Base-by-base conservation (phyloP, 1,284 basidiomycete genomes). In the Cryptococcus hybrid region DNA sequence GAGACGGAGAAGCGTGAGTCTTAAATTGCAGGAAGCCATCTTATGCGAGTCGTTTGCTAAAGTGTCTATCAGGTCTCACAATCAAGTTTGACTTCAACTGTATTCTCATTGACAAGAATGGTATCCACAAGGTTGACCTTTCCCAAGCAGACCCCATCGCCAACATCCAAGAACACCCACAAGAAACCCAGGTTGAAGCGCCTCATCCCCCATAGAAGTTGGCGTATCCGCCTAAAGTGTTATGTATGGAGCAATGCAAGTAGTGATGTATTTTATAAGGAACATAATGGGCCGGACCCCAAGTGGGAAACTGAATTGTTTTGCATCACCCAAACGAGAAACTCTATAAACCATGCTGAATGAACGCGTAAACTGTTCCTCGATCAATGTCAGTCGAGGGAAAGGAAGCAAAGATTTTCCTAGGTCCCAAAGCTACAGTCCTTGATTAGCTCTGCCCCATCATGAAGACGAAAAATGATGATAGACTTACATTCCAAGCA, bases 81-180 rank as follows among this genome's bases (percentile, higher is more conserved):
- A 86, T 96, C 55, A 86, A 86, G 59, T 87, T 92, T 38, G 86
- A 82, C 64, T 96, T 91, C 80, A 92, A 88, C 76, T 87, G 93
- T 64, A 92, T 92, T 75, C 82, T 97, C 18, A 89, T 96, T 47
- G 92, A 96, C 80, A 90, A 88, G 76, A 86, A 94, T 70, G 94
- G 94, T 52, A 83, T 90, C 13, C 83, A 90, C 59, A 85, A 88
- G 66, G 80, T 95, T 55, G 85, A 89, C 66, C 66, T 76, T 42
- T 54, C 55, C 30, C 45, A 61, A 15, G 57, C 63, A 30, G 66
- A 75, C 62, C 74, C 74, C 39, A 64, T 75, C 46, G 63, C 59
- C n/a, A 62, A 61, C 7, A 51, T 74, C 40, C 67, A 70, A 54
- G 55, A 59, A 11, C 56, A 59, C 47, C 45, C 49, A n/a, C 52